phyloP scores from a whole-genome alignment of 768 basidiomycete genomes.

The Russula ochroleuca region DNA sequence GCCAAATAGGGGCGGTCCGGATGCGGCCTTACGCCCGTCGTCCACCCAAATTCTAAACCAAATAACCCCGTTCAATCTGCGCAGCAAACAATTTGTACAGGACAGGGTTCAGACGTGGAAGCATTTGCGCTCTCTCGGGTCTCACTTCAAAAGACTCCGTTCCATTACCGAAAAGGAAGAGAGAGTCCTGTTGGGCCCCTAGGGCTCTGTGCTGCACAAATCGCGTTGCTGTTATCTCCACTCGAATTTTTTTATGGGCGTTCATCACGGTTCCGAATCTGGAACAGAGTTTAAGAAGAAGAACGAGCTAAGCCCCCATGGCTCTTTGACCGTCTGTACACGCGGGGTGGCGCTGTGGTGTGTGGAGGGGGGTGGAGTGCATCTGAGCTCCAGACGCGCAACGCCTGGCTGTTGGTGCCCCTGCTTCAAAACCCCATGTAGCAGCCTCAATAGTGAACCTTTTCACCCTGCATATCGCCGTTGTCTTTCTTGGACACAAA shows the following conservation, averaged over 20 bases:
- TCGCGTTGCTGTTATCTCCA: conserved; percentile 8
- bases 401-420: background rate
- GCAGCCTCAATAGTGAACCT: background rate
- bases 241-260: conserved; percentile 3
- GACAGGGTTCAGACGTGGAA: background rate
- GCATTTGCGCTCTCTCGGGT: background rate
- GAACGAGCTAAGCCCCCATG: background rate
- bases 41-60: background rate
- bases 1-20: conserved; percentile 6
- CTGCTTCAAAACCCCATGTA: background rate
- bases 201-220: background rate
- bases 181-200: background rate
- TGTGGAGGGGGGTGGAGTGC: background rate
- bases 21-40: conserved; percentile 15
- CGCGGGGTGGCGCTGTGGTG: conserved; percentile 7
- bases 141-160: background rate
- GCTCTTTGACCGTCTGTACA: background rate
- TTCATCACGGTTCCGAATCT: conserved; percentile 9
- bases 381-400: background rate
- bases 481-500: conserved; percentile 12
- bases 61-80: conserved; percentile 14
- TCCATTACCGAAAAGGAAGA: conserved; percentile 7
- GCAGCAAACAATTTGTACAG: background rate
- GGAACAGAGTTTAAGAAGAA: conserved; percentile 15
- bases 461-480: conserved; percentile 8